Evolutionary conservation across 176 grass and related monocot genomes (phyloP).

Genomic region (Avena insularis): DNA sequence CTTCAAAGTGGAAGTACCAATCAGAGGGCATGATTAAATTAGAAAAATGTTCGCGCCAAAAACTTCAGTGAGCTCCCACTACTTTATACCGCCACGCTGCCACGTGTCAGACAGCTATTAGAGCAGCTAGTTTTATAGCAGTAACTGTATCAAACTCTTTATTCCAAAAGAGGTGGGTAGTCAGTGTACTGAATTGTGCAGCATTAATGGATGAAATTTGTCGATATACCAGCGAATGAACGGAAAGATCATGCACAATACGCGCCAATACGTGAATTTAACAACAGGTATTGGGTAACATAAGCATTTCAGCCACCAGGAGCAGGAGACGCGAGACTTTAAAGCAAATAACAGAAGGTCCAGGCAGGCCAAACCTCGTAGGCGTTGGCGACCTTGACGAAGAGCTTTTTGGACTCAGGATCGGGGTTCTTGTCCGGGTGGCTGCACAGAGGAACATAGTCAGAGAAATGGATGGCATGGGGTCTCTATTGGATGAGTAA

Average conservation of each 20-base stretch:
- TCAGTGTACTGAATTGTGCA: neutral
- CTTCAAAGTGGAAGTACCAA: neutral
- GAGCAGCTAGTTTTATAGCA: conserved; percentile 14
- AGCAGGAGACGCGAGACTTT: neutral
- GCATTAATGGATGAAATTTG: neutral
- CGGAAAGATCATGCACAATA: neutral
- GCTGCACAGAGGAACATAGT: conserved; percentile 41
- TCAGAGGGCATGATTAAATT: neutral
- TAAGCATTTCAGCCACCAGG: neutral
- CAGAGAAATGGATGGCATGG: conserved; percentile 24
- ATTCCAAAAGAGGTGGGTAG: neutral
- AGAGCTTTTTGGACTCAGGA: conserved; percentile 88
- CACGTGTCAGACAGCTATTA: conserved; percentile 16
- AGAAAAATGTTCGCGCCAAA: neutral
- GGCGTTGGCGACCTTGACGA: conserved; percentile 92
- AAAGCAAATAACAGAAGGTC: neutral
- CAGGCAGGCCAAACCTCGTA: conserved; percentile 64
- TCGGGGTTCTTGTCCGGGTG: conserved; percentile 97
- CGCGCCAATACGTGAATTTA: neutral
- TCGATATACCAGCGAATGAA: neutral
- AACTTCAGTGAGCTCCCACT: neutral
- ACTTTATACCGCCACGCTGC: neutral
- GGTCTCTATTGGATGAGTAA: conserved; percentile 1
- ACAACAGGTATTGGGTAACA: neutral
- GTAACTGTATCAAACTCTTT: neutral